Conservation (phyloP, 2,329 filamentous ascomycete species). For the Ascochyta koolunga region DNA sequence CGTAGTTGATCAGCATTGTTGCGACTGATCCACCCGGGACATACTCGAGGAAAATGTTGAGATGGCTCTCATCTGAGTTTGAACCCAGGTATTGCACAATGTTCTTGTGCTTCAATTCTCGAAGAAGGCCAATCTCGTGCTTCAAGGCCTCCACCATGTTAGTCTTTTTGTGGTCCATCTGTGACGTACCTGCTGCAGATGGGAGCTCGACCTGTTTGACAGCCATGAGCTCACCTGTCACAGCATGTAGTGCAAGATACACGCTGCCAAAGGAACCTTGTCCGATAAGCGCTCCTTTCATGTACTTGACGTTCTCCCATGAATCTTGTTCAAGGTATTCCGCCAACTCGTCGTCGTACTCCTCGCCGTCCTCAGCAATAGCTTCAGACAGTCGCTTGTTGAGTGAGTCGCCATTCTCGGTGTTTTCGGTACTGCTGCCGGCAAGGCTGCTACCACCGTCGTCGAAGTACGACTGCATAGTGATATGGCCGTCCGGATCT, state of each 20-base stretch:
- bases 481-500: slow-evolving; percentile 74
- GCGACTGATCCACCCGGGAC: slow-evolving; percentile 97
- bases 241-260: slow-evolving; percentile 90
- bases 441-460: slow-evolving; percentile 76
- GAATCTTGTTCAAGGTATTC: slow-evolving; percentile 92
- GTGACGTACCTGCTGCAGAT: slow-evolving; percentile 75
- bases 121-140: slow-evolving; percentile 91
- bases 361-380: slow-evolving; percentile 88
- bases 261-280: slow-evolving; percentile 97
- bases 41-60: slow-evolving; percentile 99
- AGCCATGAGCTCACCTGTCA: slow-evolving; percentile 95
- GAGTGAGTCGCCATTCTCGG: slow-evolving; percentile 70
- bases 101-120: slow-evolving; percentile 93
- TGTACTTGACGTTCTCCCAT: slow-evolving; percentile 98
- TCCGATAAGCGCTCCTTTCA: slow-evolving; percentile 97
- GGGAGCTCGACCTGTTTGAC: slow-evolving; percentile 98
- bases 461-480: slow-evolving; percentile 82
- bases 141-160: slow-evolving; percentile 98
- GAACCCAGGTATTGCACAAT: slow-evolving; percentile 98
- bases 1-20: slow-evolving; percentile 98
- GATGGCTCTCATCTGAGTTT: slow-evolving; percentile 84
- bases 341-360: slow-evolving; percentile 84
- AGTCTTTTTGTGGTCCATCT: slow-evolving; percentile 84
- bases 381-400: slow-evolving; percentile 84
- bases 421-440: slow-evolving; percentile 66